A percentile compares a stretch with the other conserved stretches of the same genome.
phyloP scores from a whole-genome alignment of 2,329 filamentous ascomycete species.

The Knoxdaviesia proteae region DNA sequence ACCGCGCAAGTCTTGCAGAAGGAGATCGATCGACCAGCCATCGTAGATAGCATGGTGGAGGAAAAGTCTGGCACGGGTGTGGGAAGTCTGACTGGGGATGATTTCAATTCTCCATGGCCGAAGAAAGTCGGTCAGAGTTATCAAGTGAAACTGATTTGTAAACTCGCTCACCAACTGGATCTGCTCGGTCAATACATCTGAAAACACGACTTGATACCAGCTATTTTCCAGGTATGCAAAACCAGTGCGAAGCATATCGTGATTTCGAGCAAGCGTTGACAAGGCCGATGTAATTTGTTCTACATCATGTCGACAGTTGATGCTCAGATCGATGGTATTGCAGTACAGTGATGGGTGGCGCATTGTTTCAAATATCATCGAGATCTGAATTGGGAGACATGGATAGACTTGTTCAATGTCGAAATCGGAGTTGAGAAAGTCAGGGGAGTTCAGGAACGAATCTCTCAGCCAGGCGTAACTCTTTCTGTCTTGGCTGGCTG shows the following conservation, averaged over 20 bases:
- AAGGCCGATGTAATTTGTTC: slow-evolving; percentile 28
- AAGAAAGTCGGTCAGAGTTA: slow-evolving; percentile 20
- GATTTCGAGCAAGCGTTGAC: slow-evolving; percentile 23
- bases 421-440: too few relatives aligned
- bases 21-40: slow-evolving; percentile 73
- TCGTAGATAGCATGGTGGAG: slow-evolving; percentile 78
- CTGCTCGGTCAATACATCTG: slow-evolving; percentile 19
- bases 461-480: too few relatives aligned
- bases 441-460: too few relatives aligned
- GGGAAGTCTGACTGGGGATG: slow-evolving; percentile 5
- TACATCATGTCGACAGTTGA: slow-evolving; percentile 16
- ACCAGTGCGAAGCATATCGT: slow-evolving; percentile 53
- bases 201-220: slow-evolving; percentile 47
- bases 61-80: slow-evolving; percentile 24
- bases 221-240: slow-evolving; percentile 36
- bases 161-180: slow-evolving; percentile 19
- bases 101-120: slow-evolving; percentile 44
- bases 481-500: too few relatives aligned
- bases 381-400: slow-evolving; percentile 55
- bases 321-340: slow-evolving; percentile 53
- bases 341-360: slow-evolving; percentile 43
- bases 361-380: slow-evolving; percentile 62
- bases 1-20: slow-evolving; percentile 39
- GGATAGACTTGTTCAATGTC: slow-evolving; percentile 24
- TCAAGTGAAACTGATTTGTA: slow-evolving; percentile 17